Percentiles rank a stretch among this genome's conserved stretches.
Conservation (phyloP, 1,284 basidiomycete species). For the Ceratorhiza oryzae-sativae region DNA sequence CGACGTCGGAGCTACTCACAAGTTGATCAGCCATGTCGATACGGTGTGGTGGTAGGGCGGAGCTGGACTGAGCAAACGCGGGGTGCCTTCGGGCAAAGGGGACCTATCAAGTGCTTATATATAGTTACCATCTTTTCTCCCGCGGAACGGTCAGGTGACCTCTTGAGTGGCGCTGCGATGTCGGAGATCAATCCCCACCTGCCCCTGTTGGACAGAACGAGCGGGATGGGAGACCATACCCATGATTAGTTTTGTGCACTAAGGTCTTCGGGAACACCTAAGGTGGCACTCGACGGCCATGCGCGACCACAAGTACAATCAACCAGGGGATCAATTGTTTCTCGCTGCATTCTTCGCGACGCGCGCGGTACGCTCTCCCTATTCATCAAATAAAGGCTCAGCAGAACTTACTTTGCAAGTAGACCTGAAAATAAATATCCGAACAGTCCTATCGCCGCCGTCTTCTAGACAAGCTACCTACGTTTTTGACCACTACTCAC, state of each 20-base stretch:
- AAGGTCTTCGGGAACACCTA: no score
- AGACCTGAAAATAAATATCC: background rate
- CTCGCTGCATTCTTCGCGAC: no score
- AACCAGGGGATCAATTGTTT: no score
- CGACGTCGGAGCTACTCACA: constrained; percentile 54
- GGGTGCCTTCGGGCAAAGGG: constrained; percentile 35
- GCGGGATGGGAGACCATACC: background rate
- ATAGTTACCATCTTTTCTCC: background rate
- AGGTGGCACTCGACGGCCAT: no score
- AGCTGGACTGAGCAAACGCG: background rate
- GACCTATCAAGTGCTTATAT: constrained; percentile 25
- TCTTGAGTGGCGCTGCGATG: background rate
- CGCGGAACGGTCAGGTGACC: constrained; percentile 20
- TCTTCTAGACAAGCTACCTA: constrained; percentile 44
- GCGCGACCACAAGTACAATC: no score
- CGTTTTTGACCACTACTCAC: constrained; percentile 53
- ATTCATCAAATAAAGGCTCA: no score
- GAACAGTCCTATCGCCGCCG: background rate
- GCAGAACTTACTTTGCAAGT: background rate
- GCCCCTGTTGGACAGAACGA: background rate
- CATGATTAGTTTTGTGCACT: no score
- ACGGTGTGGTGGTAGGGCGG: constrained; percentile 1
- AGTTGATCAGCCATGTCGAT: constrained; percentile 71
- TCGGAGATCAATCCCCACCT: background rate
- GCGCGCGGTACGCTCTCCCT: no score